Base-by-base conservation (phyloP, 176 grass and related monocot genomes). In the Oryza meridionalis region DNA sequence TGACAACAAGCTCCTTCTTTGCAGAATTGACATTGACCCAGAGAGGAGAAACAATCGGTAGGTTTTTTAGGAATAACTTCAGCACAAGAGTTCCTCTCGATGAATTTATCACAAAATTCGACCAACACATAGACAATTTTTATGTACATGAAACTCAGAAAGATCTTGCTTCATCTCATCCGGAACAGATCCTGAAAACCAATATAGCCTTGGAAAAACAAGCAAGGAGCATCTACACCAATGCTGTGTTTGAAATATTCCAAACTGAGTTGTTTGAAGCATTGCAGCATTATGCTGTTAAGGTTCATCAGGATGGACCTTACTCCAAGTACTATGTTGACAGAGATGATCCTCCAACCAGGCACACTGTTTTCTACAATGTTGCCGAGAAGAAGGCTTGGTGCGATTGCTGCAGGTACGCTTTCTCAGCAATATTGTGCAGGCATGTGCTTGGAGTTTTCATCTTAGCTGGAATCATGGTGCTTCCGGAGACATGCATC, bases 371-470 rank as follows among this genome's bases (percentile, higher is more conserved):
- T 70, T 76, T 82, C 71, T 93, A 93, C 35, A 90, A 78, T 63
- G 45, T 53, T 44, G 77, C 73, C 12, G 96, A 98, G 79, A 93
- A 95, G 77, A 98, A 93, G 80, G 89, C 87, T 43, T 95, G 91
- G 87, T 98, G 96, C 65, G 88, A 83, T 80, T 98, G 96, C 77
- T 93, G 69, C 75, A 91, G 92, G 67, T 93, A 85, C 77, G 81
- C 91, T 50, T 88, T 92, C 70, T 88, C 85, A 35, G 91, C 89
- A 25, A 95, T 98, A 89, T 69, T 90, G 33, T 98, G 96, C 82
- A 92, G 96, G 59, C 96, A 98, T 88, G 87, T 94, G 10, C 87
- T 98, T 37, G 77, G 81, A 40, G 91, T 95, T 33, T 94, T 95
- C 73, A 62, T 90, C 64, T 73, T 88, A 61, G 88, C 85, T 42